A percentile compares a stretch with the other conserved stretches of the same genome.
Evolutionary conservation across 768 basidiomycete genomes (phyloP).

Genomic region (Leccinum disarticulatum): DNA sequence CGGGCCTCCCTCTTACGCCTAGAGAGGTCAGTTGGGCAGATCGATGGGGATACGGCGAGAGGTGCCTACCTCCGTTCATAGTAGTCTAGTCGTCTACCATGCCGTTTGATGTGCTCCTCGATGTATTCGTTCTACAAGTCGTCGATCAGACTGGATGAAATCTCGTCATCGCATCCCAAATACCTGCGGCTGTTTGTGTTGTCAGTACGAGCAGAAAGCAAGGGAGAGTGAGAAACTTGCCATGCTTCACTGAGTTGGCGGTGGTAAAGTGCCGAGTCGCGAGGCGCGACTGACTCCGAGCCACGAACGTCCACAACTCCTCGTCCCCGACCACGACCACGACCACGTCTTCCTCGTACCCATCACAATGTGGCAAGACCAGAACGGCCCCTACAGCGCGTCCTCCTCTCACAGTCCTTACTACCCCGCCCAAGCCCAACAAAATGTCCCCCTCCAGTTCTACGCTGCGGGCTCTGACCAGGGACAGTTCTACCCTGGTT

Average conservation of each 20-base stretch:
- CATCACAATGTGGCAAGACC: constrained; percentile 73
- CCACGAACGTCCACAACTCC: constrained; percentile 12
- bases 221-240: constrained; percentile 16
- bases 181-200: constrained; percentile 63
- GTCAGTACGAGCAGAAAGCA: constrained; percentile 12
- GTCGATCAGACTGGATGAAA: constrained; percentile 9
- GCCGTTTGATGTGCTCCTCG: constrained; percentile 96
- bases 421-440: constrained; percentile 47
- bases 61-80: constrained; percentile 85
- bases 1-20: constrained; percentile 86
- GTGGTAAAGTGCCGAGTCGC: constrained; percentile 31
- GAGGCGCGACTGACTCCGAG: neutral
- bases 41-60: neutral
- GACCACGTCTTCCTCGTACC: neutral
- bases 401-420: constrained; percentile 60
- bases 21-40: neutral
- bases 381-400: constrained; percentile 53
- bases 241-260: constrained; percentile 14
- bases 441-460: constrained; percentile 70
- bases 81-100: constrained; percentile 94
- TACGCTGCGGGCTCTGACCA: constrained; percentile 64
- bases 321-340: constrained; percentile 4
- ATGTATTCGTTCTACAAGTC: constrained; percentile 91
- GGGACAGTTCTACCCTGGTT: constrained; percentile 62
- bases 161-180: neutral